A percentile compares a stretch with the other conserved stretches of the same genome.
phyloP scores from a whole-genome alignment of 495 filamentous ascomycete genomes.

The Penicillium coprophilum region DNA sequence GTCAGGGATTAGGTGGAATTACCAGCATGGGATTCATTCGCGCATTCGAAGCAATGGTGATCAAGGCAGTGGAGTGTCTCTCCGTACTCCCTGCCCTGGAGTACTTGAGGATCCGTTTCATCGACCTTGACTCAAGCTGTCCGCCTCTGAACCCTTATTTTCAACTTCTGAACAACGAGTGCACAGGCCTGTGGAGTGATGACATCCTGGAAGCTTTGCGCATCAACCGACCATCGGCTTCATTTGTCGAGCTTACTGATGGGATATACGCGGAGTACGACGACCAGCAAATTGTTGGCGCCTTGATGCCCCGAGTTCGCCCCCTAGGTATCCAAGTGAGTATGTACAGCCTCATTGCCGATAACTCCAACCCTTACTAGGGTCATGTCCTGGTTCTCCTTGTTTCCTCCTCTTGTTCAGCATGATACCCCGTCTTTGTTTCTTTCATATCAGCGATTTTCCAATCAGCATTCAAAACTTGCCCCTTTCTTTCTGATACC shows the following conservation, averaged over 20 bases:
- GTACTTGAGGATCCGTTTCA: constrained; percentile 65
- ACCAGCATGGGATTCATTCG: constrained; percentile 65
- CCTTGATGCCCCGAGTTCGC: constrained; percentile 32
- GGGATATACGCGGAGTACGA: constrained; percentile 44
- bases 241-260: constrained; percentile 58
- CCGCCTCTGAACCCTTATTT: constrained; percentile 66
- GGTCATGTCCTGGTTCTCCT: background rate
- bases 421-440: constrained; percentile 10
- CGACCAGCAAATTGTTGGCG: constrained; percentile 31
- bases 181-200: constrained; percentile 68
- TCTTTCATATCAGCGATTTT: background rate
- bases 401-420: constrained; percentile 1
- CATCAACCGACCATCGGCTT: constrained; percentile 51
- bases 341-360: constrained; percentile 38
- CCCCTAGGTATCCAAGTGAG: constrained; percentile 34
- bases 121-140: constrained; percentile 61
- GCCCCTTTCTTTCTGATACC: background rate
- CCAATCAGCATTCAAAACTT: background rate
- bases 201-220: constrained; percentile 57
- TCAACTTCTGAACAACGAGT: constrained; percentile 54
- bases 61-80: constrained; percentile 58
- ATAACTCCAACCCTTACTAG: constrained; percentile 30
- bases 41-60: constrained; percentile 62
- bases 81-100: constrained; percentile 52
- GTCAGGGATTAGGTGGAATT: constrained; percentile 60